Evolutionary conservation across 1,284 basidiomycete genomes (phyloP).

Genomic region (Porodaedalea pini): DNA sequence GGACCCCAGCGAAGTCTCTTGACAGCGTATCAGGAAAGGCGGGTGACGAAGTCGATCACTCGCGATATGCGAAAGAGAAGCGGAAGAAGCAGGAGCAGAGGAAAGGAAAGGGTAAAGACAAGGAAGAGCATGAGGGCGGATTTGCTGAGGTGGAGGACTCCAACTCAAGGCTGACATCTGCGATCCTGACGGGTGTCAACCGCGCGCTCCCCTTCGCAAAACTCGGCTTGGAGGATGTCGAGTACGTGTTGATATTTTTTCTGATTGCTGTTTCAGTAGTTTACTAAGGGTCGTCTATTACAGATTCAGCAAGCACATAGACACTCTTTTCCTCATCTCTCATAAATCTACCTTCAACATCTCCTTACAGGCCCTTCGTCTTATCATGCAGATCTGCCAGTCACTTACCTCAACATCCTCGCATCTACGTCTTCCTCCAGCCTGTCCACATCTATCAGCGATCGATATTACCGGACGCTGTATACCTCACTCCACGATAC

Average conservation of each 20-base stretch:
- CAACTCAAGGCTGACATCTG: slow-evolving; percentile 84
- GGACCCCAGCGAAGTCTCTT: slow-evolving; percentile 40
- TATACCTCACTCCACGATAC: slow-evolving; percentile 87
- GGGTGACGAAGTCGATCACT: slow-evolving; percentile 36
- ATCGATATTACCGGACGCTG: slow-evolving; percentile 89
- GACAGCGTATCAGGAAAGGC: slow-evolving; percentile 32
- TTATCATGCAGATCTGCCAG: slow-evolving; percentile 83
- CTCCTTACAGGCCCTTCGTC: slow-evolving; percentile 87
- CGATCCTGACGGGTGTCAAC: slow-evolving; percentile 92
- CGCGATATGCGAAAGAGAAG: slow-evolving; percentile 31
- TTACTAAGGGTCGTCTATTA: background rate
- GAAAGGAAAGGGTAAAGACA: slow-evolving; percentile 35
- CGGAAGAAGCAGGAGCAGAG: slow-evolving; percentile 32
- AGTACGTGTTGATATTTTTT: slow-evolving; percentile 32
- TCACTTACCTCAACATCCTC: slow-evolving; percentile 40
- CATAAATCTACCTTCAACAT: slow-evolving; percentile 96
- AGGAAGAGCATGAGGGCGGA: slow-evolving; percentile 53
- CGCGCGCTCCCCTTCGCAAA: slow-evolving; percentile 93
- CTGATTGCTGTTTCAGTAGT: slow-evolving; percentile 9
- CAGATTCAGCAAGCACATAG: slow-evolving; percentile 85
- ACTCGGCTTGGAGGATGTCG: slow-evolving; percentile 52
- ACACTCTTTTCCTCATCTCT: slow-evolving; percentile 93
- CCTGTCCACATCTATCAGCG: slow-evolving; percentile 53
- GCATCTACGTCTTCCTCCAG: slow-evolving; percentile 33
- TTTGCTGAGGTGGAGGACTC: slow-evolving; percentile 75